These are phyloP conservation scores for Candida labiduridarum DNA, from an alignment of 1,139 yeast genomes.

Conservation along the genomic window DNA sequence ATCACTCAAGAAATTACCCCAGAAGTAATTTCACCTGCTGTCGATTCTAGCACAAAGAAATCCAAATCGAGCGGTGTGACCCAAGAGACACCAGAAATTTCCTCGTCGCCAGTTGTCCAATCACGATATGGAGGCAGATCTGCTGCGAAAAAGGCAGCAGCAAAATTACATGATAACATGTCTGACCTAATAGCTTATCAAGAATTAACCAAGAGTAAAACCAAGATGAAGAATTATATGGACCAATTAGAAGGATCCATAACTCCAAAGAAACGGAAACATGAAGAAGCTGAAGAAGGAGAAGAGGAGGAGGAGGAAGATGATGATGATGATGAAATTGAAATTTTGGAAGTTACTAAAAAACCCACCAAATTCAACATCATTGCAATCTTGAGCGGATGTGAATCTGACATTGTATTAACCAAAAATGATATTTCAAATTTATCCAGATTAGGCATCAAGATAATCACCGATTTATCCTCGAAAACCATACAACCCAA, in stretches of 20 bases:
- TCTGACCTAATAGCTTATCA: slow-evolving; percentile 65
- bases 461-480: slow-evolving; percentile 37
- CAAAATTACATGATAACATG: slow-evolving; percentile 68
- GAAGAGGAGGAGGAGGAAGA: slow-evolving; percentile 3
- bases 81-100: neutral
- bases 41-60: no score
- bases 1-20: neutral
- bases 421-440: slow-evolving; percentile 33
- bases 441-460: slow-evolving; percentile 38
- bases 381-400: slow-evolving; percentile 64
- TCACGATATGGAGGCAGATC: slow-evolving; percentile 32
- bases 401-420: slow-evolving; percentile 49
- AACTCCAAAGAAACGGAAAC: slow-evolving; percentile 14
- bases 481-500: slow-evolving; percentile 28
- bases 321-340: neutral
- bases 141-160: slow-evolving; percentile 69
- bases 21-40: no score
- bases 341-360: slow-evolving; percentile 12
- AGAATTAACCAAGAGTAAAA: slow-evolving; percentile 41
- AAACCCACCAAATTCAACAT: slow-evolving; percentile 20
- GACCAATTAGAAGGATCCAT: slow-evolving; percentile 28
- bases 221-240: slow-evolving; percentile 44
- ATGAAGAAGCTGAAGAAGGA: neutral
- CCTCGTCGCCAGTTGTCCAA: neutral
- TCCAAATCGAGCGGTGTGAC: no score